A percentile compares a stretch with the other conserved stretches of the same genome.
Conservation (phyloP, 306 rosid species). For the Rosa persica region DNA sequence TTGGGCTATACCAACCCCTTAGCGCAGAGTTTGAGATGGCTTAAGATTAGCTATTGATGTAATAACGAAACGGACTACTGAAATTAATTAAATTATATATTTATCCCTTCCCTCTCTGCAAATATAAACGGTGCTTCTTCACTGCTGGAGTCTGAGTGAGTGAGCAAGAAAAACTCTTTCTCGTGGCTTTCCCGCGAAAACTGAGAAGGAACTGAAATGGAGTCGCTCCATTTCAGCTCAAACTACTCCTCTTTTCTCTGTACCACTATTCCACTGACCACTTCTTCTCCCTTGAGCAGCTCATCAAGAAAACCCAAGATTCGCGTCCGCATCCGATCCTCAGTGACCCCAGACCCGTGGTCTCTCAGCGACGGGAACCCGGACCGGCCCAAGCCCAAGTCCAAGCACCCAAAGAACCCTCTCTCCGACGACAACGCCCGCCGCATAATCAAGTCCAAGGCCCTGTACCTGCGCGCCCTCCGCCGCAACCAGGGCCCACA, state of each 20-base stretch:
- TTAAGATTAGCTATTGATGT: too few species aligned
- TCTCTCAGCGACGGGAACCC: constrained; percentile 58
- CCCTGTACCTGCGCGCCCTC: constrained; percentile 55
- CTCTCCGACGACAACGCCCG: constrained; percentile 92
- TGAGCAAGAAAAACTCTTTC: background rate
- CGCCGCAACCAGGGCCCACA: constrained; percentile 83
- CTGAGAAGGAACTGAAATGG: constrained; percentile 36
- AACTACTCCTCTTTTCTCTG: constrained; percentile 45
- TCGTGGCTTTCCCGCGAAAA: background rate
- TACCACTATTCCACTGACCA: constrained; percentile 26
- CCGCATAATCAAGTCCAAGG: constrained; percentile 76
- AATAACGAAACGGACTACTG: too few species aligned
- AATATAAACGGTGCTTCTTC: too few species aligned
- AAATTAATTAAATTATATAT: too few species aligned
- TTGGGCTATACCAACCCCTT: too few species aligned
- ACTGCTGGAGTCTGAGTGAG: too few species aligned
- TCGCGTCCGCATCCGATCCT: constrained; percentile 15
- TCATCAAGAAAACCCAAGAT: constrained; percentile 10
- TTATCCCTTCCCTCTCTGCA: too few species aligned
- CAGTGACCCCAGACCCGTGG: constrained; percentile 82
- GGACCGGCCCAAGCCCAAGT: constrained; percentile 52
- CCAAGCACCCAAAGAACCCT: constrained; percentile 56
- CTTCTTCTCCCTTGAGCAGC: background rate
- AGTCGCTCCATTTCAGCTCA: constrained; percentile 29
- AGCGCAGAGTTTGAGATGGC: too few species aligned